Base-by-base conservation (phyloP, 2,329 filamentous ascomycete species). In the Biscogniauxia sp. region DNA sequence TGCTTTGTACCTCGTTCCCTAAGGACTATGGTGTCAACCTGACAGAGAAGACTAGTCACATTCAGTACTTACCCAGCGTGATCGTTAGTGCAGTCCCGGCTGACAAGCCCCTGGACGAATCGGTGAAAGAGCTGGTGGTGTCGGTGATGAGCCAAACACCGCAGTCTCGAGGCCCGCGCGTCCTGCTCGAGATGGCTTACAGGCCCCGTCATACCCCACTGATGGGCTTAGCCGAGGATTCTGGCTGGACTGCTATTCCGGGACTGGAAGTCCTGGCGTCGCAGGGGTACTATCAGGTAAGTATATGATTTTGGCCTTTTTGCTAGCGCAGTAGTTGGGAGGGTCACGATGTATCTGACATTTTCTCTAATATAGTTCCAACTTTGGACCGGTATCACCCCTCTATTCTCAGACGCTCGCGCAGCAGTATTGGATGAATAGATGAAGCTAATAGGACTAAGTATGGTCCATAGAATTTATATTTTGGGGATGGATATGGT, bases 111-210 rank as follows among this genome's bases (percentile, higher is more conserved):
- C 90, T 98, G 63, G 93, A 97, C 65, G 69, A 83, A 0, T 78
- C 76, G 11, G 88, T 97, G 76, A 82, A 84, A 20, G 85, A 88
- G 67, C 80, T 90, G 1, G 77, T 97, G 9, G 76, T 78, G 5
- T 76, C 80, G 17, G 70, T 87, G 37, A 72, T 87, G n/a, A 77
- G 79, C 60, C 75, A 75, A 73, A 68, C 64, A 74, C 70, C 62
- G 70, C 58, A 69, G 73, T 70, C 64, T 60, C 59, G 23, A 56
- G 76, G 75, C 5, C 77, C 76, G 25, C 83, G 84, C 20, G 84
- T 95, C 13, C 77, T 98, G 62, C 78, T 98, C 3, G 95, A 99
- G 76, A 97, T 99, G 93, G 94, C 95, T 1, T 99, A 99, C 76
- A 96, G 94, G 76, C 95, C 95, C 20, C 81, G 84, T 0, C 84